Percentiles rank a stretch among this genome's conserved stretches.
Conservation (phyloP, 2,329 filamentous ascomycete genomes). For the Reticulascus tulasneorum region DNA sequence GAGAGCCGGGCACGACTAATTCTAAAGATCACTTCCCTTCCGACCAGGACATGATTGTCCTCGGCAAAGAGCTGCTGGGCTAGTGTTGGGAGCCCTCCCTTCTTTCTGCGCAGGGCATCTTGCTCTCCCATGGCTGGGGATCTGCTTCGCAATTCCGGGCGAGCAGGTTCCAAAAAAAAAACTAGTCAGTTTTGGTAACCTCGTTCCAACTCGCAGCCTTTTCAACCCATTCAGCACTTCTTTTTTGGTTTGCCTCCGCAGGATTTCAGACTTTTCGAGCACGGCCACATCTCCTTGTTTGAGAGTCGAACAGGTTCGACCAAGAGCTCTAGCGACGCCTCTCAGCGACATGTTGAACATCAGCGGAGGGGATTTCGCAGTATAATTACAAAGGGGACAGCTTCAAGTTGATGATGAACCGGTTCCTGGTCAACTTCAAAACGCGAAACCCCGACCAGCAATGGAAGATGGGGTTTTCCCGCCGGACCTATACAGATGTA, state of each 20-base stretch:
- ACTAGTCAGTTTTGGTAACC: constrained; percentile 3
- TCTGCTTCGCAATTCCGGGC: constrained; percentile 7
- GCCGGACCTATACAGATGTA: constrained; percentile 5
- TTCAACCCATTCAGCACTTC: constrained; percentile 4
- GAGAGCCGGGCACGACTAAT: too few relatives aligned
- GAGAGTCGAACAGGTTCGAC: neutral
- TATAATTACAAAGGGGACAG: constrained; percentile 5
- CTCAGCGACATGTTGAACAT: constrained; percentile 9
- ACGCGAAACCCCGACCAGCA: neutral
- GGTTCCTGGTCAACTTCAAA: constrained; percentile 1
- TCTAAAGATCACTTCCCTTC: too few relatives aligned
- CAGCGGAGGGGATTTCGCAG: constrained; percentile 6
- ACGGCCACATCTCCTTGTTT: constrained; percentile 4
- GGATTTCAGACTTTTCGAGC: constrained; percentile 7
- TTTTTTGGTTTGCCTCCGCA: constrained; percentile 5
- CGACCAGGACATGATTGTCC: too few relatives aligned
- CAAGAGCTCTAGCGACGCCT: constrained; percentile 3
- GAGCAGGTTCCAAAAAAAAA: constrained; percentile 1
- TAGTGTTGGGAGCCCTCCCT: too few relatives aligned
- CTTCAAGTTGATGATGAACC: constrained; percentile 2
- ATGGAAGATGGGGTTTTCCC: neutral
- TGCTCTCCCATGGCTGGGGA: neutral
- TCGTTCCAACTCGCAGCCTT: constrained; percentile 1
- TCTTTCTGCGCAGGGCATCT: too few relatives aligned
- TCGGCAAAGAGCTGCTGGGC: too few relatives aligned